Conservation (phyloP, 73 alveolate genomes). For the Tetrahymena borealis region DNA sequence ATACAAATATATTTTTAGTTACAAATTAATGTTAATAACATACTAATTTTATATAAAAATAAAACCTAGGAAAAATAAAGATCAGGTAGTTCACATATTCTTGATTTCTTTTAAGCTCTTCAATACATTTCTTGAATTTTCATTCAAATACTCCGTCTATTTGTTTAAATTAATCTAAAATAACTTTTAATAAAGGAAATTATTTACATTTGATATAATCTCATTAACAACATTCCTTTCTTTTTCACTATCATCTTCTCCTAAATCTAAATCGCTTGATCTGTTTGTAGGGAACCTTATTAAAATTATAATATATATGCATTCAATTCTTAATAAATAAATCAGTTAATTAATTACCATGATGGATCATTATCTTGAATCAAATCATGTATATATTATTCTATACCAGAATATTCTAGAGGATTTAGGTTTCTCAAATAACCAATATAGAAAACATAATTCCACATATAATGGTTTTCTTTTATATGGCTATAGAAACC, state of each 20-base stretch:
- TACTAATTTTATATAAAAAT: no score
- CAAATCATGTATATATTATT: slow-evolving; percentile 13
- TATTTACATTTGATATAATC: background rate
- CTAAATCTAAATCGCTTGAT: slow-evolving; percentile 32
- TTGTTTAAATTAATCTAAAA: background rate
- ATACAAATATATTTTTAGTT: no score
- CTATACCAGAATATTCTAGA: slow-evolving; percentile 47
- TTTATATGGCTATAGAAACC: slow-evolving; percentile 54
- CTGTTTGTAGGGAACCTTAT: slow-evolving; percentile 27
- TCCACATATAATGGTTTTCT: slow-evolving; percentile 70
- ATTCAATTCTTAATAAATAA: background rate
- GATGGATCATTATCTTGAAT: slow-evolving; percentile 19
- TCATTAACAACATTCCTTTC: background rate
- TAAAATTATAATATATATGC: background rate
- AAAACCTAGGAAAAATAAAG: background rate
- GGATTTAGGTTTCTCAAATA: slow-evolving; percentile 49
- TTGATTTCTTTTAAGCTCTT: background rate
- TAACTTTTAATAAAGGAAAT: background rate
- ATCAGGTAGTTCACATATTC: background rate
- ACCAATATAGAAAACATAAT: slow-evolving; percentile 61
- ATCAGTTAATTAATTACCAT: background rate
- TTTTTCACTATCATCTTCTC: slow-evolving; percentile 20
- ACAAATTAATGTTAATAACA: no score
- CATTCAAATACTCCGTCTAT: background rate
- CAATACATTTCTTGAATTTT: background rate